Base-by-base conservation (phyloP, 2,329 filamentous ascomycete genomes). In the Apiospora koreana region DNA sequence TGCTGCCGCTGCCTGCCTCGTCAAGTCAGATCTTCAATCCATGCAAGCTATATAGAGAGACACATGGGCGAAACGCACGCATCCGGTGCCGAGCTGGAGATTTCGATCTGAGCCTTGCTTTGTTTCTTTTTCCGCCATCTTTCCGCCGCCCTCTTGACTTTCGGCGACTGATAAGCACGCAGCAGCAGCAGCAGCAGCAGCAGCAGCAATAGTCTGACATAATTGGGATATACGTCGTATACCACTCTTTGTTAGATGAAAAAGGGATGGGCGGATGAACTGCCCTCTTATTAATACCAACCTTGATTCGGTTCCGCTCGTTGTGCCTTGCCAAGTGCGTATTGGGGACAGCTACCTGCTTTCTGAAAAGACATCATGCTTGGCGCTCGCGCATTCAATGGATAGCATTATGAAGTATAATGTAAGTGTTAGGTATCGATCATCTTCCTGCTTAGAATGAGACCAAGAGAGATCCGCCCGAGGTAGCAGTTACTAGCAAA, bases 41-140 rank as follows among this genome's bases (percentile, higher is more conserved):
- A 62, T 62, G 54, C 54, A 38, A 62, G 54, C 54, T 62, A 62
- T 62, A 62, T 62, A 62, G 31, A 62, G 54, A 62, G 28, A 38
- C 31, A 62, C 50, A 62, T 62, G 54, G 54, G 31, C 54, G 35
- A 31, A 54, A 62, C 28, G 28, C 50, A 38, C 31, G 9, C 18
- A 62, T 35, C 54, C 54, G 21, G 28, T 38, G 54, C 54, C 18
- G 54, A 54, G 31, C 54, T 62, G 21, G 28, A 62, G 21, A 38
- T 62, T 38, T 23, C 50, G 50, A 58, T 58, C 50, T 62, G 31
- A 35, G 54, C 31, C 50, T 21, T 58, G 50, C 50, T 35, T 58
- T 54, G 25, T 16, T 28, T 54, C 28, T 50, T 25, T 16, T 50
- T 31, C 3, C 25, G 2, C 38, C 38, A 8, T 16, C 12, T 43